These are phyloP conservation scores for Eimeria necatrix DNA, from an alignment of 169 alveolate species.

Conservation along the genomic window DNA sequence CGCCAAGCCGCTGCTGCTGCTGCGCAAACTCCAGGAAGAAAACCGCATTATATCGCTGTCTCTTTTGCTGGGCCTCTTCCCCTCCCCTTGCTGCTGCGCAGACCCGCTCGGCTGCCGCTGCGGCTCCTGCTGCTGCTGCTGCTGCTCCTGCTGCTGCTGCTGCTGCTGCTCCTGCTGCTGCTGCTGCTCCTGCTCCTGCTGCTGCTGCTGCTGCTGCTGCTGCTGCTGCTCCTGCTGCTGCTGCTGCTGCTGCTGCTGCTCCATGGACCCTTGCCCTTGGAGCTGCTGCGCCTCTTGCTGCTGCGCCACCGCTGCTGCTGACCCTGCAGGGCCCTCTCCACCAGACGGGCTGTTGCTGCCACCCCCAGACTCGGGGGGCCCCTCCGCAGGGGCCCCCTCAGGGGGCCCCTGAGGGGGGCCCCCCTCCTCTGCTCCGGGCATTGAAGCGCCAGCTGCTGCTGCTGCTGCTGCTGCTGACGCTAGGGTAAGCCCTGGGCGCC, in stretches of 20 bases:
- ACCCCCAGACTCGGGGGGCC: no score
- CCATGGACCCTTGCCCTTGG: not conserved
- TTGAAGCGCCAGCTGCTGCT: not conserved
- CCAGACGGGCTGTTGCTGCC: not conserved
- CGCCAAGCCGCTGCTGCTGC: slow-evolving; percentile 4
- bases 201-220: not conserved
- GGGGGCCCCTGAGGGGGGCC: slow-evolving; percentile 44
- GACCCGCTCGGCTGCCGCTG: not conserved
- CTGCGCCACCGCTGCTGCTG: not conserved
- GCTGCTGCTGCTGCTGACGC: slow-evolving; percentile 1
- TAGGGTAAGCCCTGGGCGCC: not conserved
- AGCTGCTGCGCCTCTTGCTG: not conserved
- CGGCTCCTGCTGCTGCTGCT: not conserved
- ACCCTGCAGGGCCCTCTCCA: not conserved
- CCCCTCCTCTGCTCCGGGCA: not conserved
- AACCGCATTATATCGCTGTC: not conserved
- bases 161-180: not conserved
- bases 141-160: slow-evolving; percentile 39
- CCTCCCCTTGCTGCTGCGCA: not conserved
- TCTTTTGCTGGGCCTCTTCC: not conserved
- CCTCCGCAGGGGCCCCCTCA: not conserved
- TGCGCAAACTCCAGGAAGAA: not conserved
- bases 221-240: slow-evolving; percentile 18
- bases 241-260: slow-evolving; percentile 6
- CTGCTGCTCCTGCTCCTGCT: not conserved